A percentile compares a stretch with the other conserved stretches of the same genome.
phyloP scores from a whole-genome alignment of 768 basidiomycete genomes.

The Rhizopogon vesiculosus region DNA sequence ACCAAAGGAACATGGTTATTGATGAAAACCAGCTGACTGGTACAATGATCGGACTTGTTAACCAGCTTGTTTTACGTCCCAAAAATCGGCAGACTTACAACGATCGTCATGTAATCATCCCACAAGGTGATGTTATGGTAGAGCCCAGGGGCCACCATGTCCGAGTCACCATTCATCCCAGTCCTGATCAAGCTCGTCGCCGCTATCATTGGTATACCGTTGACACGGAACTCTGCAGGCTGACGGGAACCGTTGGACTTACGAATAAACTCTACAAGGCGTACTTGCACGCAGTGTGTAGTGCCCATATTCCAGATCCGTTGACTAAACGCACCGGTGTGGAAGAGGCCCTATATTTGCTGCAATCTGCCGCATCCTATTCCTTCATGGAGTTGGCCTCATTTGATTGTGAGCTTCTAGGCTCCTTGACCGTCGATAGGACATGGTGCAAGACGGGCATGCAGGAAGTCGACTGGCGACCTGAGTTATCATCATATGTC shows the following conservation, averaged over 20 bases:
- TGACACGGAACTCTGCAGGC: slow-evolving; percentile 19
- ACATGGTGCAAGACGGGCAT: slow-evolving; percentile 29
- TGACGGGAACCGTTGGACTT: slow-evolving; percentile 16
- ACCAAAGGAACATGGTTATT: slow-evolving; percentile 33
- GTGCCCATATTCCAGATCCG: slow-evolving; percentile 31
- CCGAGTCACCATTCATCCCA: not conserved
- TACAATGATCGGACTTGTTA: slow-evolving; percentile 36
- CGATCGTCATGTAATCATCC: slow-evolving; percentile 10
- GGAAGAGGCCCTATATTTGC: slow-evolving; percentile 33
- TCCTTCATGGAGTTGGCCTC: slow-evolving; percentile 32
- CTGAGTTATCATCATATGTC: slow-evolving; percentile 12
- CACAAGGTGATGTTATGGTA: slow-evolving; percentile 1
- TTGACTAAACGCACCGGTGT: slow-evolving; percentile 37
- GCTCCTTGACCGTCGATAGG: slow-evolving; percentile 25
- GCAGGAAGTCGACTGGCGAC: slow-evolving; percentile 32
- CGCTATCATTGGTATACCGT: slow-evolving; percentile 20
- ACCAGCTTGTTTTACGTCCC: slow-evolving; percentile 31
- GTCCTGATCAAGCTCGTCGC: not conserved
- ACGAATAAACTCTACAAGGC: slow-evolving; percentile 25
- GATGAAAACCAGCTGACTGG: slow-evolving; percentile 33
- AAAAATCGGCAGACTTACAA: slow-evolving; percentile 1
- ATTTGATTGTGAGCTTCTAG: slow-evolving; percentile 26
- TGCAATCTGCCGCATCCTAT: slow-evolving; percentile 28
- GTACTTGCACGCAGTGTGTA: slow-evolving; percentile 39
- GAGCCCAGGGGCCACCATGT: not conserved